Conservation (phyloP, 371 early-diverging fungal genomes). For the Mortierella sp. region DNA sequence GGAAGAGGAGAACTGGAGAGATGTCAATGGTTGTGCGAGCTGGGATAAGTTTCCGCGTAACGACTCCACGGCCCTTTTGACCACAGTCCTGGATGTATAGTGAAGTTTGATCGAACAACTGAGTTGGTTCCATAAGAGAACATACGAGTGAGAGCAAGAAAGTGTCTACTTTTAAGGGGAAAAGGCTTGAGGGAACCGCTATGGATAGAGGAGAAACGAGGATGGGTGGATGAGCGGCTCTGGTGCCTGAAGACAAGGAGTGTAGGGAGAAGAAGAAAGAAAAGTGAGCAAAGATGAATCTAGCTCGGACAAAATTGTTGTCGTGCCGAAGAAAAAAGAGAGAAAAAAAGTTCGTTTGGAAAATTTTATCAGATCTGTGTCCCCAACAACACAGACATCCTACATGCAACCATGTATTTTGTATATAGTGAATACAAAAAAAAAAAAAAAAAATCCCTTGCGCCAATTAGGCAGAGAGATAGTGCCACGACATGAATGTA, state of each 20-base stretch:
- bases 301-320: too few species aligned
- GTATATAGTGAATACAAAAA: too few species aligned
- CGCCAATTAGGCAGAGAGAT: too few species aligned
- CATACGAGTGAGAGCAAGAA: constrained; percentile 22
- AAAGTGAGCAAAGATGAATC: background rate
- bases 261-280: background rate
- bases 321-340: too few species aligned
- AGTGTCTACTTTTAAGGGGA: constrained; percentile 12
- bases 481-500: too few species aligned
- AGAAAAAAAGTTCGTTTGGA: too few species aligned
- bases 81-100: constrained; percentile 60
- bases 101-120: constrained; percentile 58
- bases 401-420: too few species aligned
- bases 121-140: constrained; percentile 33
- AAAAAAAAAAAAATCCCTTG: too few species aligned
- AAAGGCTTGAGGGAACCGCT: background rate
- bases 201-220: background rate
- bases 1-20: constrained; percentile 72
- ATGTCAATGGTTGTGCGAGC: constrained; percentile 68
- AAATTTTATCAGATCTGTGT: too few species aligned
- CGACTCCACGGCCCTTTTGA: constrained; percentile 71
- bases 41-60: constrained; percentile 58
- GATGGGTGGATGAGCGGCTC: background rate
- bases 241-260: constrained; percentile 8
- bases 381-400: too few species aligned